Evolutionary conservation across 1,139 yeast species (phyloP).

Genomic region (Protomyces gravidus): DNA sequence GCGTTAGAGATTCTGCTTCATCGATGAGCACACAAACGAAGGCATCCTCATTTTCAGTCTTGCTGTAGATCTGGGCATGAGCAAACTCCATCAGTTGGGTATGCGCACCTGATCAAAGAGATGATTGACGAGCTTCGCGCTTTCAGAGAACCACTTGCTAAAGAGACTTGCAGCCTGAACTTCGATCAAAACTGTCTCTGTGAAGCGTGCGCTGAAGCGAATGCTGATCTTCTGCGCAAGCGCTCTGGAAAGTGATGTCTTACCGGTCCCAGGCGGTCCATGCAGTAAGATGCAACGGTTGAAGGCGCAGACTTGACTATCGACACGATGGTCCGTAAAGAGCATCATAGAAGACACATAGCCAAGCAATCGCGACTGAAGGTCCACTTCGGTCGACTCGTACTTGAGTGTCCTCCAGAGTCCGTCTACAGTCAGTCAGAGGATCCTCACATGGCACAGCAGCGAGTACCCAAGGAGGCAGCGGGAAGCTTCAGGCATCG

Average conservation of each 20-base stretch:
- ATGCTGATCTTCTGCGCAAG: conserved; percentile 35
- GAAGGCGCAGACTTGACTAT: conserved; percentile 25
- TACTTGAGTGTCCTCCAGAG: conserved; percentile 30
- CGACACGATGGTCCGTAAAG: conserved; percentile 32
- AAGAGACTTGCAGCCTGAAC: conserved; percentile 34
- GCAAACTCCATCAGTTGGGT: not conserved
- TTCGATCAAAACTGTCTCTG: conserved; percentile 31
- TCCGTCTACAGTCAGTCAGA: conserved; percentile 12
- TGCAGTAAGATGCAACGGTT: conserved; percentile 32
- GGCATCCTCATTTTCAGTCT: conserved; percentile 30
- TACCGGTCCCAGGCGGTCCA: conserved; percentile 36
- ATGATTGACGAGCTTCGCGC: conserved; percentile 34
- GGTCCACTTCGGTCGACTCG: conserved; percentile 33
- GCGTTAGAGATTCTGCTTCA: conserved; percentile 34
- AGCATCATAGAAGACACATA: conserved; percentile 34
- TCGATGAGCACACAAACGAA: conserved; percentile 35
- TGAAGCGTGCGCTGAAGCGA: conserved; percentile 28
- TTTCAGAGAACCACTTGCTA: conserved; percentile 34
- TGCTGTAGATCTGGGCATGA: conserved; percentile 23
- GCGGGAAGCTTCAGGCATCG: conserved; percentile 30
- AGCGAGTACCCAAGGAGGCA: conserved; percentile 26
- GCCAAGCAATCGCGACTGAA: conserved; percentile 32
- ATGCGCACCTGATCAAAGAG: conserved; percentile 29
- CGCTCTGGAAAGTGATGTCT: conserved; percentile 34
- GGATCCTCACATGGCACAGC: conserved; percentile 25